Evolutionary conservation across 108 stramenopile genomes (phyloP), one percentile per base, ranked within the genome.

Genomic region (Skeletonema grethae): DNA sequence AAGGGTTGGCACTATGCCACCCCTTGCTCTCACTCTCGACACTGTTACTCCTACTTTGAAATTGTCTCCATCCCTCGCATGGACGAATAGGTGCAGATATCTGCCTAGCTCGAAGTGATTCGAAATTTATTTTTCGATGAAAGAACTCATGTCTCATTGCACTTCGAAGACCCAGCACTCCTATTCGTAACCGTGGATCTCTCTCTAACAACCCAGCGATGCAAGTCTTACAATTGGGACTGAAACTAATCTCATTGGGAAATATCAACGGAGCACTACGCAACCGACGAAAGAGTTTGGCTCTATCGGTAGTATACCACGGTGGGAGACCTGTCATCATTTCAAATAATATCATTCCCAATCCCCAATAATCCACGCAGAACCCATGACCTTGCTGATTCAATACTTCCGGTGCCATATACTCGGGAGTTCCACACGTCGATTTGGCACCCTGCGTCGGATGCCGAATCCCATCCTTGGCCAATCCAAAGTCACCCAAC

Each of bases 291-390:
- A 98, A 98, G n/a, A 99, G 91, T 69, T 96, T 93, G 15, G 93
- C 83, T 72, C 96, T 75, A 79, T 99, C 97, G 43, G 92, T 95
- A 4, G 98, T 97, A 80, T 98, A 99, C 97, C 97, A 98, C 18
- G 97, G 98, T 8, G 96, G 96, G 25, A 97, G 81, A 24, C 96
- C 96, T n/a, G 98, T 98, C 87, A 97, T 95, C 97, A 98, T 97
- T 86, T 99, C 97, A 78, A 90, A 97, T 25, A 88, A 62, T 16
- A 98, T 73, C 97, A 99, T 97, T 5, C 98, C 98, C 16, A 99
- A 80, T 45, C 94, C 94, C 97, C 97, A 99, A 63, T 92, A 97
- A 72, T 97, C 96, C 10, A 94, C 96, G 65, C 91, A 90, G 58
- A 93, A 93, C 25, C 94, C 94, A 77, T 97, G 93, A 34, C 91